These are phyloP conservation scores for Avicennia marina DNA, from an alignment of 257 asterid species.

Conservation along the genomic window DNA sequence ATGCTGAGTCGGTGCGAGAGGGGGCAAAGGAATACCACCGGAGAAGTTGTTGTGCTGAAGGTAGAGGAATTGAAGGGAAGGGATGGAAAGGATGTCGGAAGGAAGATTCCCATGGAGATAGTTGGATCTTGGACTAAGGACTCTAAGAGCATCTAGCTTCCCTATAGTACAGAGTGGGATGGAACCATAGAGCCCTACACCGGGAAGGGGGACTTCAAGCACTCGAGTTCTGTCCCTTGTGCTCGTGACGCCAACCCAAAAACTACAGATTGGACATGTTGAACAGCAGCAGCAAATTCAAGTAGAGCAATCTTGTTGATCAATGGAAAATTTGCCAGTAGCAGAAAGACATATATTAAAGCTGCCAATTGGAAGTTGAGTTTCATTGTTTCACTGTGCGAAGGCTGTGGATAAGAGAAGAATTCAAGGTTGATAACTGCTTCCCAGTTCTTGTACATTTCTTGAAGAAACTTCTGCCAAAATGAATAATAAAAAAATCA, in stretches of 20 bases:
- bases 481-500: too few relatives aligned
- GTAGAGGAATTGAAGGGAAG: conserved; percentile 54
- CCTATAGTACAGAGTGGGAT: conserved; percentile 61
- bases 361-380: neutral
- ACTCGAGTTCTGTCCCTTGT: conserved; percentile 48
- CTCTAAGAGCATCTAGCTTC: conserved; percentile 53
- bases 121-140: conserved; percentile 74
- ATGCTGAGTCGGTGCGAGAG: conserved; percentile 46
- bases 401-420: too few relatives aligned
- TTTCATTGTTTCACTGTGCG: too few relatives aligned
- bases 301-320: conserved; percentile 51
- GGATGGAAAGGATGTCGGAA: conserved; percentile 53
- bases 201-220: conserved; percentile 68
- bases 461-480: too few relatives aligned
- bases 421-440: too few relatives aligned
- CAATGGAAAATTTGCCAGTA: neutral
- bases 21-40: conserved; percentile 45
- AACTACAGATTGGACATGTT: conserved; percentile 55
- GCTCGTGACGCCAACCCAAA: conserved; percentile 84
- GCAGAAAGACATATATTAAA: neutral
- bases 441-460: too few relatives aligned
- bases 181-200: conserved; percentile 68
- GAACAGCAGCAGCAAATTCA: conserved; percentile 54
- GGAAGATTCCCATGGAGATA: conserved; percentile 62
- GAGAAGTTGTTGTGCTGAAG: conserved; percentile 83